These are phyloP conservation scores for Penicillium sp. DNA, from an alignment of 2,329 filamentous ascomycete genomes.

Conservation along the genomic window DNA sequence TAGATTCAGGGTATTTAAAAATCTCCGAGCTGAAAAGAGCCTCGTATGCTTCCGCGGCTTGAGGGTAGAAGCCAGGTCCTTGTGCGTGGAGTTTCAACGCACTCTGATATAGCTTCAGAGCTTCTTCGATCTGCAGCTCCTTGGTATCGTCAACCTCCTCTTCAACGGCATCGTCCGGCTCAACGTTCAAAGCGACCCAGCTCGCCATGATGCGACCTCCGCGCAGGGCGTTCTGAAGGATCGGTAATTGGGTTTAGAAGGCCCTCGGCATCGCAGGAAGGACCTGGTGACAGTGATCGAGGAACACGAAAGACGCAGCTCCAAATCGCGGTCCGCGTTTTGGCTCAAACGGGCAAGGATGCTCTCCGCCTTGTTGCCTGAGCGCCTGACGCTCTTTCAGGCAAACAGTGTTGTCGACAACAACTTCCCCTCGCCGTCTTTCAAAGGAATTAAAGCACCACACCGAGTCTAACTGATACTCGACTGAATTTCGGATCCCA, in stretches of 20 bases:
- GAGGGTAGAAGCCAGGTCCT: constrained; percentile 68
- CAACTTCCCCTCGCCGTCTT: constrained; percentile 9
- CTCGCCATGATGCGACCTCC: constrained; percentile 45
- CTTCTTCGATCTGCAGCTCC: constrained; percentile 95
- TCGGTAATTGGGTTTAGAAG: not conserved
- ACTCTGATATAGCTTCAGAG: constrained; percentile 86
- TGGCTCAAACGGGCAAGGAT: constrained; percentile 16
- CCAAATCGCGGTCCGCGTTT: constrained; percentile 17
- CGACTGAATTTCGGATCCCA: not conserved
- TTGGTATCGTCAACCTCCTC: constrained; percentile 93
- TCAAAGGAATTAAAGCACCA: not conserved
- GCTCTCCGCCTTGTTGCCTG: constrained; percentile 20
- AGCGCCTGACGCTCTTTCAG: constrained; percentile 19
- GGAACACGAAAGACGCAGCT: constrained; percentile 1
- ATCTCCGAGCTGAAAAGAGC: constrained; percentile 87
- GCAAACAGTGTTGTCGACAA: constrained; percentile 7
- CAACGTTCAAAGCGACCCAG: constrained; percentile 88
- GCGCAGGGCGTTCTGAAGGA: constrained; percentile 7
- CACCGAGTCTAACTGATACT: not conserved
- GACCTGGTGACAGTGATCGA: not conserved
- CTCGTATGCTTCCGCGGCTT: constrained; percentile 76
- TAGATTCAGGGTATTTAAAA: constrained; percentile 83
- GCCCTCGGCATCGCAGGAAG: constrained; percentile 22
- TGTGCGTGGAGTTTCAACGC: constrained; percentile 89
- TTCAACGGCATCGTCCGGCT: constrained; percentile 83